Conservation (phyloP, 2,329 filamentous ascomycete species). For the Alternaria ethzedia region DNA sequence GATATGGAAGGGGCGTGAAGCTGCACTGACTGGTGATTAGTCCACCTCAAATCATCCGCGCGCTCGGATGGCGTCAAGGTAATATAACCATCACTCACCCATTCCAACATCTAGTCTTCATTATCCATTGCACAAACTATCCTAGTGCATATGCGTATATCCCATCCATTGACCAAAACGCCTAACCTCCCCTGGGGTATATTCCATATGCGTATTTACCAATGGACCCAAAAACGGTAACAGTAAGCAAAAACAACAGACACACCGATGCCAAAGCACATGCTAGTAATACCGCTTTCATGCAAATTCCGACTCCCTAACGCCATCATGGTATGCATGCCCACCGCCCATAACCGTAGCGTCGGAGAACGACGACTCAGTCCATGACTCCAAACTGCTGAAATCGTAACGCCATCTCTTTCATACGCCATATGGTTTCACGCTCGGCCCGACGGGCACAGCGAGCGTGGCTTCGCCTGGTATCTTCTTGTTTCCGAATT, state of each 20-base stretch:
- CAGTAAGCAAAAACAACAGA: not conserved
- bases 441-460: not conserved
- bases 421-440: not conserved
- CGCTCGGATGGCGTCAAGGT: not conserved
- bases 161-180: not conserved
- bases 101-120: not conserved
- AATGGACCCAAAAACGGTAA: not conserved
- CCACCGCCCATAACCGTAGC: not conserved
- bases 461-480: not conserved
- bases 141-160: not conserved
- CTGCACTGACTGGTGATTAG: not conserved
- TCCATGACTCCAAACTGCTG: not conserved
- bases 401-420: not conserved
- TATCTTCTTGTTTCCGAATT: slow-evolving; percentile 6
- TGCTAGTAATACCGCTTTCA: not conserved
- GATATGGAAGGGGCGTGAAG: not conserved
- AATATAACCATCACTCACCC: not conserved
- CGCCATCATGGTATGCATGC: not conserved
- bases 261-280: not conserved
- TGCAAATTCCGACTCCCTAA: not conserved
- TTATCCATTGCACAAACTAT: not conserved
- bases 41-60: too few species aligned
- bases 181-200: slow-evolving; percentile 1
- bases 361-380: not conserved
- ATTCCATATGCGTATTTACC: slow-evolving; percentile 1